Conservation (phyloP, 148 eudicot species). For the Rhododendron molle region DNA sequence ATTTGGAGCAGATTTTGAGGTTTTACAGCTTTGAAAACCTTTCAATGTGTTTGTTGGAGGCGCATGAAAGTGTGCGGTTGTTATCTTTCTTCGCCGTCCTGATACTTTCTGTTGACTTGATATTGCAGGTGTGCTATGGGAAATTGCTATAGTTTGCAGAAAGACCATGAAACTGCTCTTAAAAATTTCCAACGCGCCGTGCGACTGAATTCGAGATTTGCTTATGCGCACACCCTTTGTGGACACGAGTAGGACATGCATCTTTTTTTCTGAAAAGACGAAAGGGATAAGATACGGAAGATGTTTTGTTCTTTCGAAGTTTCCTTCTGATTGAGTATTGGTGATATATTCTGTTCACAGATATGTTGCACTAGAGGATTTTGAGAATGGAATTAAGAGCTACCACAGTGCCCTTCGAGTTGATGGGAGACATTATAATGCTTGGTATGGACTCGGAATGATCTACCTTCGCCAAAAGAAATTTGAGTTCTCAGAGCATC, state of each 20-base stretch:
- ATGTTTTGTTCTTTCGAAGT: not conserved
- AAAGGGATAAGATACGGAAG: not conserved
- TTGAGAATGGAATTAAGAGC: constrained; percentile 80
- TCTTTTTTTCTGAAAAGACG: not conserved
- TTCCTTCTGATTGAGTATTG: constrained; percentile 7
- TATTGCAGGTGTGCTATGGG: constrained; percentile 97
- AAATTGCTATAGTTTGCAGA: constrained; percentile 94
- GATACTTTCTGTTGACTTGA: constrained; percentile 7
- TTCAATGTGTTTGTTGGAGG: not conserved
- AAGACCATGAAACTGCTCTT: constrained; percentile 95
- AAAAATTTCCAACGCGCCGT: constrained; percentile 91
- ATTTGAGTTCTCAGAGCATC: constrained; percentile 91
- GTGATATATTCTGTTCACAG: constrained; percentile 18
- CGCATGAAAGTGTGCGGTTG: not conserved
- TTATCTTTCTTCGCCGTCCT: not conserved
- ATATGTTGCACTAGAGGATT: constrained; percentile 88
- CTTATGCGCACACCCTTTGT: constrained; percentile 95
- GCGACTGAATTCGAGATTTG: constrained; percentile 69
- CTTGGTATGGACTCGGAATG: constrained; percentile 99
- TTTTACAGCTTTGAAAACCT: not conserved
- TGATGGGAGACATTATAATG: constrained; percentile 93
- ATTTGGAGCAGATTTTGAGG: not conserved
- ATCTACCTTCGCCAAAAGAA: constrained; percentile 95
- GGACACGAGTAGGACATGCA: constrained; percentile 72
- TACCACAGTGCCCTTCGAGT: constrained; percentile 79